Base-by-base conservation (phyloP, 768 basidiomycete species). In the Phaffia australis region DNA sequence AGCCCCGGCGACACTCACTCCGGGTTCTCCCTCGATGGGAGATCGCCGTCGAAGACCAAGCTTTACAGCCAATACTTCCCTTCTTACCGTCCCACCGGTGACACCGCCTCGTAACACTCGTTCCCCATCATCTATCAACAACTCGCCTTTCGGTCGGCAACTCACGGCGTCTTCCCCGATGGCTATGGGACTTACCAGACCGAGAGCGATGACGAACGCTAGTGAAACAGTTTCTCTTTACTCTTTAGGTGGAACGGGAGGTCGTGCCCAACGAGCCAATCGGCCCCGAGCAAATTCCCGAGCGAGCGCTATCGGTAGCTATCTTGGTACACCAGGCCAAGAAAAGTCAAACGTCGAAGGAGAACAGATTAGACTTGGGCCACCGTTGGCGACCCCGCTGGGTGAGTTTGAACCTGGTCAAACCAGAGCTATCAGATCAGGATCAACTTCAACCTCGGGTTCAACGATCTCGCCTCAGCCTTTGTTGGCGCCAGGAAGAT, bases 161-260 rank as follows among this genome's bases (percentile, higher is more conserved):
- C 19, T 72, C 59, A 46, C 35, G 18, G 15, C 15, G 23, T 54
- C 52, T 23, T 29, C 29, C 15, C n/a, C 52, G 29, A 29, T 54
- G 23, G 6, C 19, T n/a, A 48, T 35, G 23, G n/a, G 46, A 30
- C 18, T 9, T 30, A 61, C 9, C 25, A 60, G 70, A n/a, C 70
- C 70, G 16, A 35, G 70, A 62, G 70, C 70, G 19, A 9, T 51
- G 27, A 70, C 70, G 15, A 42, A 32, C 14, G 52, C 65, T 0
- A 58, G 55, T 27, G 61, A 63, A 35, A 67, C 61, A 7, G 65
- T 60, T 1, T 54, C 29, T 16, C 18, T 64, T n/a, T 77, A 77
- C 63, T 74, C 73, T 1, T 69, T 77, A 1, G 76, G 76, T 15
- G 76, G 76, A 19, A 74, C 75, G 4, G 76, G 76, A n/a, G 76